Evolutionary conservation across 768 basidiomycete species (phyloP), one percentile per base, ranked within the genome.

Genomic region (Tulasnella sp.): DNA sequence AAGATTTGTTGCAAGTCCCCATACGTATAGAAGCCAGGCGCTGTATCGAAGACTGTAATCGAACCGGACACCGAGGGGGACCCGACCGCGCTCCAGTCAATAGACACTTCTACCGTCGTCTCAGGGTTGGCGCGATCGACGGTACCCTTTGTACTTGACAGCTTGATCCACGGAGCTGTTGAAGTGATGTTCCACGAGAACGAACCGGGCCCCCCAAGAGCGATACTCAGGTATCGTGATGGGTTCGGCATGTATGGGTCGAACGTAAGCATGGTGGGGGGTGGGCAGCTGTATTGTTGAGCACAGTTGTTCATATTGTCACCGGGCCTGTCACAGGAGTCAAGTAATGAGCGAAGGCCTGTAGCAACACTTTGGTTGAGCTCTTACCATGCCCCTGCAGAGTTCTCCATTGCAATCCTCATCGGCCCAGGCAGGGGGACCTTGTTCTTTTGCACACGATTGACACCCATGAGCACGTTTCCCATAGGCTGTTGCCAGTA

Each of bases 401-500:
- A 75, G 79, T 10, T 80, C 78, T 86, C 84, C 1, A 79, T 76
- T 2, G 75, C 75, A 55, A 84, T 76, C 42, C 83, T 70, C 80
- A 86, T 82, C 2, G 77, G 74, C n/a, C 83, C 82, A 30, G 81
- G 70, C 2, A 82, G 67, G 0, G 77, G 79, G 59, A 79, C 75
- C 66, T 83, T 83, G 59, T 74, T 76, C 12, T 73, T 67, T 61
- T 80, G 77, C 22, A 81, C 77, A 42, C 76, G 71, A 49, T 75
- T 76, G 48, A 81, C 69, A 31, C 68, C 66, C 4, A 79, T 80
- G 78, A 80, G 80, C 21, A 78, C 77, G 68, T 85, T 79, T 12
- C 76, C 73, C 78, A 80, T 80, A 3, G 83, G 82, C 64, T 70
- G 82, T 62, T 87, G 84, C 80, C 83, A 84, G 68, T 85, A 84